These are phyloP conservation scores for Pulveroboletus sp. DNA, from an alignment of 768 basidiomycete species.

Conservation along the genomic window DNA sequence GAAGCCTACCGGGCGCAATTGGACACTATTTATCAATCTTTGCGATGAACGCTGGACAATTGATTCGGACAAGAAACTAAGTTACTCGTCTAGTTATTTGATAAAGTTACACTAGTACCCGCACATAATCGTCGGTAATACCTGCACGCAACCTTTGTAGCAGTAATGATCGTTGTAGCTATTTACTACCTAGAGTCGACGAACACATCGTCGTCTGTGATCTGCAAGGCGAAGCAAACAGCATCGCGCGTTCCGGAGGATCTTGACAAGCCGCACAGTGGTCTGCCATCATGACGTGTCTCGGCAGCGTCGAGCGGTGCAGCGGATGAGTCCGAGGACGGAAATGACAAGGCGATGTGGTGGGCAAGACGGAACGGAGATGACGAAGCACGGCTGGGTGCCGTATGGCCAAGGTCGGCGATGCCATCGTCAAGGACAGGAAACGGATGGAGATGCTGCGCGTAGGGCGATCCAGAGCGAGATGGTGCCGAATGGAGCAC, in stretches of 20 bases:
- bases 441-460: conserved; percentile 51
- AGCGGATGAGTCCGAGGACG: conserved; percentile 11
- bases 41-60: conserved; percentile 12
- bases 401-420: conserved; percentile 15
- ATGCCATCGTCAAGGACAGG: conserved; percentile 27
- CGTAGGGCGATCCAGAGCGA: conserved; percentile 35
- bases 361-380: conserved; percentile 34
- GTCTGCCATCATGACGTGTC: conserved; percentile 14
- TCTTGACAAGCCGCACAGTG: conserved; percentile 28
- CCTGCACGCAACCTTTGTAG: conserved; percentile 16
- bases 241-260: conserved; percentile 21
- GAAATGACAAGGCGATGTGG: conserved; percentile 38
- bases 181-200: not conserved
- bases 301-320: conserved; percentile 20
- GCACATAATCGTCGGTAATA: conserved; percentile 8
- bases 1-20: conserved; percentile 56
- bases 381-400: conserved; percentile 12
- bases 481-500: conserved; percentile 36
- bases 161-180: conserved; percentile 8
- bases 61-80: conserved; percentile 9
- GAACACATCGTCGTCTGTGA: conserved; percentile 20
- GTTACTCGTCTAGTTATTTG: conserved; percentile 15
- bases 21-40: conserved; percentile 51
- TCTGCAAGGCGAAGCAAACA: conserved; percentile 23
- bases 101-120: conserved; percentile 6